These are phyloP conservation scores for Kluyveromyces aestuarii DNA, from an alignment of 805 yeast species.

Conservation along the genomic window DNA sequence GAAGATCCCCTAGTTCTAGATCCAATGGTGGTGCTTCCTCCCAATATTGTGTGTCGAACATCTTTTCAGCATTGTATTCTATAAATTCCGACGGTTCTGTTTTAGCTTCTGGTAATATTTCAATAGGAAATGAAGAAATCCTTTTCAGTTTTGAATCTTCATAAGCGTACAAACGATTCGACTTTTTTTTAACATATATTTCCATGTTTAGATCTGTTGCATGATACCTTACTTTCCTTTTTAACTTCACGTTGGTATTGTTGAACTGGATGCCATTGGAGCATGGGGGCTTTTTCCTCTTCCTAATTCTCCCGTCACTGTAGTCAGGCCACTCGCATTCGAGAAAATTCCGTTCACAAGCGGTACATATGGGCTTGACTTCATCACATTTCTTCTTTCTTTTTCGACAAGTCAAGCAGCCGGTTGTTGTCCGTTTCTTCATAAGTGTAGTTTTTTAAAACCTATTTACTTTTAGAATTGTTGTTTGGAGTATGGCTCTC, in stretches of 20 bases:
- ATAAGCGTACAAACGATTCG: neutral
- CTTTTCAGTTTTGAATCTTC: neutral
- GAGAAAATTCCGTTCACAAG: conserved; percentile 55
- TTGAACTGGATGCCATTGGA: neutral
- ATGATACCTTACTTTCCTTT: neutral
- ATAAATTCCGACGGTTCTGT: neutral
- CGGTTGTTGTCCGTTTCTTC: conserved; percentile 50
- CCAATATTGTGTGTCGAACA: neutral
- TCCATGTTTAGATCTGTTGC: neutral
- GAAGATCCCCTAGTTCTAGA: conserved; percentile 4
- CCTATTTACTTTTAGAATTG: neutral
- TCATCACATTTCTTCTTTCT: conserved; percentile 77
- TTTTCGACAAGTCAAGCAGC: conserved; percentile 70
- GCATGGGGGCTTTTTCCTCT: neutral
- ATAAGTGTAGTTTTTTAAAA: neutral
- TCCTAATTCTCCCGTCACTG: neutral
- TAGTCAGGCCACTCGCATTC: conserved; percentile 59
- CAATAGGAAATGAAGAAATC: neutral
- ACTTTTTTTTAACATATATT: neutral
- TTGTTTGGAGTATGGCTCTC: neutral
- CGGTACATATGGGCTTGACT: conserved; percentile 53
- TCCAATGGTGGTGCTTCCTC: neutral
- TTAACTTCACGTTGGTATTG: neutral
- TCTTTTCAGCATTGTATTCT: neutral
- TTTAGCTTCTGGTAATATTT: neutral